These are phyloP conservation scores for Teratosphaeria viscida DNA, from an alignment of 2,329 filamentous ascomycete species.

Conservation along the genomic window DNA sequence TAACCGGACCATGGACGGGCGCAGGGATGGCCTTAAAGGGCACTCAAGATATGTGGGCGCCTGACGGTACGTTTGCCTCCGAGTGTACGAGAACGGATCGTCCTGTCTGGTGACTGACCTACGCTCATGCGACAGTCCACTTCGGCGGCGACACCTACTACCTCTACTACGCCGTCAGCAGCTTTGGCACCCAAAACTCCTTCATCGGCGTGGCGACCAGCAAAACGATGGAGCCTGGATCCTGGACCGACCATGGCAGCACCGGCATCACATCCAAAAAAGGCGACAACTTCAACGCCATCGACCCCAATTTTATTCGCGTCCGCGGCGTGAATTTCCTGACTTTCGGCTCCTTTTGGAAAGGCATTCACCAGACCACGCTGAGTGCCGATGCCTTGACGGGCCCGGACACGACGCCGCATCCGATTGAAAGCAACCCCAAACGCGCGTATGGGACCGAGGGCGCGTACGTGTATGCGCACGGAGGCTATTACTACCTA, in stretches of 20 bases:
- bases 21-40: slow-evolving; percentile 36
- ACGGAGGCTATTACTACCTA: slow-evolving; percentile 50
- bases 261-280: slow-evolving; percentile 39
- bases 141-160: slow-evolving; percentile 50
- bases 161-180: slow-evolving; percentile 53
- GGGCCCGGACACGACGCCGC: slow-evolving; percentile 21
- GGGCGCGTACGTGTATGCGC: slow-evolving; percentile 35
- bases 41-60: slow-evolving; percentile 48
- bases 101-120: neutral
- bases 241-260: slow-evolving; percentile 52
- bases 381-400: slow-evolving; percentile 34
- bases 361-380: slow-evolving; percentile 50
- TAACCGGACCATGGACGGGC: slow-evolving; percentile 43
- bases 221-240: slow-evolving; percentile 40
- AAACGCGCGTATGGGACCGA: slow-evolving; percentile 3
- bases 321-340: slow-evolving; percentile 38
- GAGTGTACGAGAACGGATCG: no score
- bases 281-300: slow-evolving; percentile 37
- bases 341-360: slow-evolving; percentile 61
- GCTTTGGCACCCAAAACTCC: slow-evolving; percentile 49
- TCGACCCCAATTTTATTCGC: slow-evolving; percentile 42
- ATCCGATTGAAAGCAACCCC: slow-evolving; percentile 2
- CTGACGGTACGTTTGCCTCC: slow-evolving; percentile 32
- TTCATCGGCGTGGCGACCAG: slow-evolving; percentile 51
- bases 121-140: slow-evolving; percentile 25